These are phyloP conservation scores for Abelmoschus esculentus DNA, from an alignment of 345 rosid genomes.

Conservation along the genomic window DNA sequence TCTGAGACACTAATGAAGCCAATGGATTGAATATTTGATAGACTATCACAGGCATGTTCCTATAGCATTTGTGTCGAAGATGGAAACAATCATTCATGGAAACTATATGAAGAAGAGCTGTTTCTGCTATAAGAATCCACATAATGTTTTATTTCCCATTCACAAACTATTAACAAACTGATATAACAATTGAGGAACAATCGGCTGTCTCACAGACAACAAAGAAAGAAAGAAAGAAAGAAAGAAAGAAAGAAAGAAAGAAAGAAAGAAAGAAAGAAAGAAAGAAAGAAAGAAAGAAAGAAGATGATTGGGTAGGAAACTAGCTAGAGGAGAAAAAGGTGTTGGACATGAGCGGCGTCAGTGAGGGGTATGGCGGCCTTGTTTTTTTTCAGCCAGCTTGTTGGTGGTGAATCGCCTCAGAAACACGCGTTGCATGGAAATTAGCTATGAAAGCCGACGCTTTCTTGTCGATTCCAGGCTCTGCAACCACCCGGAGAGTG, in stretches of 20 bases:
- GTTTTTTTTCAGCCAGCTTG: constrained; percentile 6
- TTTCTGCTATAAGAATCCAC: neutral
- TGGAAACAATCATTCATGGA: no score
- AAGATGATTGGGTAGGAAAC: neutral
- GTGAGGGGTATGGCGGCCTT: neutral
- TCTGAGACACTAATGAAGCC: neutral
- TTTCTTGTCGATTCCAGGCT: constrained; percentile 45
- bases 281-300: neutral
- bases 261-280: no score
- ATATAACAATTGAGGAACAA: neutral
- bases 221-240: no score
- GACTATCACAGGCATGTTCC: no score
- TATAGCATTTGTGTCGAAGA: no score
- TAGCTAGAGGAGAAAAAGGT: neutral
- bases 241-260: no score
- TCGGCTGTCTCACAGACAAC: neutral
- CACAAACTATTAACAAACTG: constrained; percentile 3
- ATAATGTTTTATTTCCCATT: neutral
- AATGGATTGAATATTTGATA: neutral
- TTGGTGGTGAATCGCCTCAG: constrained; percentile 21
- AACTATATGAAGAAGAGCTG: no score
- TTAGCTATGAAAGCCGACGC: constrained; percentile 43
- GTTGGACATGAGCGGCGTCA: neutral
- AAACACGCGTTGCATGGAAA: constrained; percentile 33
- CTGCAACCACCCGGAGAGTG: constrained; percentile 29